A percentile compares a stretch with the other conserved stretches of the same genome.
Evolutionary conservation across 305 asterid species (phyloP).

Genomic region (Coffea humblotiana): DNA sequence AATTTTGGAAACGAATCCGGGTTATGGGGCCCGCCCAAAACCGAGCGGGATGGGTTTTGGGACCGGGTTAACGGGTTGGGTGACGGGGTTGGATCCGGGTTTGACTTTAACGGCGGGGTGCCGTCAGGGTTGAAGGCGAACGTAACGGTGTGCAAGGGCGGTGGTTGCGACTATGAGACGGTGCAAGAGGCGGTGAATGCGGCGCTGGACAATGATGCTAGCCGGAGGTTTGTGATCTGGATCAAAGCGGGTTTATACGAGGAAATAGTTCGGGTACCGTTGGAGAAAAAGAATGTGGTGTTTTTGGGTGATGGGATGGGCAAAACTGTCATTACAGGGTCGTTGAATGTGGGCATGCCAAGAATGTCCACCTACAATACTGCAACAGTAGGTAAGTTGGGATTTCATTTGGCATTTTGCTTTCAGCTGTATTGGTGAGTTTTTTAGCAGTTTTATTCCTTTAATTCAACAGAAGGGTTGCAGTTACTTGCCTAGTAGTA

Average conservation of each 20-base stretch:
- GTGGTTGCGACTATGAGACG: slow-evolving; percentile 34
- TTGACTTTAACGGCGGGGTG: slow-evolving; percentile 27
- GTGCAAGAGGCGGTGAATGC: slow-evolving; percentile 63
- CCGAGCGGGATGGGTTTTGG: slow-evolving; percentile 32
- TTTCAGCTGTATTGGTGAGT: too few species aligned
- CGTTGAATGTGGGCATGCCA: slow-evolving; percentile 49
- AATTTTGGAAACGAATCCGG: slow-evolving; percentile 34
- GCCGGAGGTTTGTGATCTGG: slow-evolving; percentile 52
- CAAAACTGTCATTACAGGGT: slow-evolving; percentile 73
- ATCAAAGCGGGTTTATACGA: slow-evolving; percentile 64
- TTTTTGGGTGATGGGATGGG: slow-evolving; percentile 90
- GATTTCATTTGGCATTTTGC: background rate
- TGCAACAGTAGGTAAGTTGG: slow-evolving; percentile 39
- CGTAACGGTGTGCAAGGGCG: slow-evolving; percentile 52
- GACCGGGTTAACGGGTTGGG: slow-evolving; percentile 1
- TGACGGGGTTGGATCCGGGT: background rate
- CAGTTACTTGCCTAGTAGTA: background rate
- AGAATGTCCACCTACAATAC: slow-evolving; percentile 56
- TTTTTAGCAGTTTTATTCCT: too few species aligned
- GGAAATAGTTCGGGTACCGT: slow-evolving; percentile 65
- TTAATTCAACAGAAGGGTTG: too few species aligned
- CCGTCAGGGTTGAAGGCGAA: slow-evolving; percentile 40
- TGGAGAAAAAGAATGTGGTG: slow-evolving; percentile 40
- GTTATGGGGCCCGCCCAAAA: slow-evolving; percentile 21
- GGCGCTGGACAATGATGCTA: slow-evolving; percentile 35